Conservation (phyloP, 2,329 filamentous ascomycete genomes). For the Xylariaceae sp. region DNA sequence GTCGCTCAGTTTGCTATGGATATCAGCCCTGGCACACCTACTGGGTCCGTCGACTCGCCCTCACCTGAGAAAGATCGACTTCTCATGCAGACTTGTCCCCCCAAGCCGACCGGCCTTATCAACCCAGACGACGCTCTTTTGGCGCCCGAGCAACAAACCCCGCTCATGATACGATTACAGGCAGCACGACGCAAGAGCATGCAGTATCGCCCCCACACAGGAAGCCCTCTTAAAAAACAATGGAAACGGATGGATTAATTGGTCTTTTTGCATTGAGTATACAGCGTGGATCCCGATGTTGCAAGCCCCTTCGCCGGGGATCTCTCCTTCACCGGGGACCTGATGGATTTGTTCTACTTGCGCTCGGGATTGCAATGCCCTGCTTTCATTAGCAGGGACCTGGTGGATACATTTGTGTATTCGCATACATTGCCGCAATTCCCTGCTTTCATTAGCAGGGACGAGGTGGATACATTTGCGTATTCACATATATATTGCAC, state of each 20-base stretch:
- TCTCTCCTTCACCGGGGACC: too few relatives aligned
- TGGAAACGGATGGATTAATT: conserved; percentile 49
- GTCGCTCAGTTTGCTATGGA: conserved; percentile 60
- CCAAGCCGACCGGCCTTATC: conserved; percentile 50
- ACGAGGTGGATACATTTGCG: conserved; percentile 3
- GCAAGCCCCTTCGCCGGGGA: too few relatives aligned
- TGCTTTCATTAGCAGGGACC: conserved; percentile 9
- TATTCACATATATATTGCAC: conserved; percentile 10
- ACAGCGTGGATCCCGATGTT: neutral
- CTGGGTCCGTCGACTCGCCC: conserved; percentile 43
- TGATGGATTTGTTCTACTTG: conserved; percentile 10
- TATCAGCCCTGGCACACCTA: conserved; percentile 54
- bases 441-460: conserved; percentile 2
- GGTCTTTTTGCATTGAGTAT: neutral
- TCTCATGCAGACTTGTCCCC: conserved; percentile 61
- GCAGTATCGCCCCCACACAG: conserved; percentile 77
- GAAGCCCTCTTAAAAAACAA: conserved; percentile 70
- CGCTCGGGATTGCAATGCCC: conserved; percentile 11
- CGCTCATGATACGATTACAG: conserved; percentile 70
- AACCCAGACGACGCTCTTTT: conserved; percentile 55
- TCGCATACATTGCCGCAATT: conserved; percentile 9
- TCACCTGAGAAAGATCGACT: conserved; percentile 47
- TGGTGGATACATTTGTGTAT: conserved; percentile 10
- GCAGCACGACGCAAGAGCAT: conserved; percentile 78
- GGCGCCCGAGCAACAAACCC: conserved; percentile 56